Evolutionary conservation across 371 early-diverging fungal species (phyloP).

Genomic region (Scutellospora calospora): DNA sequence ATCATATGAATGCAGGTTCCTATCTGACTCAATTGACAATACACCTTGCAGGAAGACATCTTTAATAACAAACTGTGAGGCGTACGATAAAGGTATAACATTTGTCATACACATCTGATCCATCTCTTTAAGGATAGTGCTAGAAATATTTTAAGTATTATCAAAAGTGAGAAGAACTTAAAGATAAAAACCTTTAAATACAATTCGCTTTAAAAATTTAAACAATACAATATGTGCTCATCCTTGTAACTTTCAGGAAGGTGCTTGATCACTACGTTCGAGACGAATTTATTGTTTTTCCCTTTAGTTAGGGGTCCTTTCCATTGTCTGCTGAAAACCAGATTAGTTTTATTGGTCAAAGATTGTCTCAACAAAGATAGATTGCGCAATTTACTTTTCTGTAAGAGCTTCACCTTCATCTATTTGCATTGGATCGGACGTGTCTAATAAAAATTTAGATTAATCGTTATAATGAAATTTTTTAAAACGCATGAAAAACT

Average conservation of each 20-base stretch:
- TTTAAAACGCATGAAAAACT: not conserved
- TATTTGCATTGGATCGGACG: no score
- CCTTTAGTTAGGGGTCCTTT: not conserved
- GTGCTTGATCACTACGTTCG: not conserved
- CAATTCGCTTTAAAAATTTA: not conserved
- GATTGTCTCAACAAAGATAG: not conserved
- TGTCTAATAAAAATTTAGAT: not conserved
- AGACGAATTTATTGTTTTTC: not conserved
- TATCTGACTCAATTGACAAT: not conserved
- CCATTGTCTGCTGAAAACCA: not conserved
- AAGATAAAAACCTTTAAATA: no score
- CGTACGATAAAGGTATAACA: not conserved
- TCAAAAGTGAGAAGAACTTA: not conserved
- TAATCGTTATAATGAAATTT: not conserved
- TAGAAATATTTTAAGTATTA: no score
- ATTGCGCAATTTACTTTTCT: not conserved
- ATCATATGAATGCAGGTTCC: no score
- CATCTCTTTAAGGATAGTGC: not conserved
- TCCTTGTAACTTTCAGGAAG: not conserved
- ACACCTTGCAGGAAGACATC: not conserved
- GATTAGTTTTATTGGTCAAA: not conserved
- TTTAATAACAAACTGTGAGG: not conserved
- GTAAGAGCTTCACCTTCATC: not conserved
- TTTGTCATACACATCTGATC: not conserved
- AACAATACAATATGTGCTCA: not conserved